Base-by-base conservation (phyloP, 163 green algal species). In the Volvox carteri region DNA sequence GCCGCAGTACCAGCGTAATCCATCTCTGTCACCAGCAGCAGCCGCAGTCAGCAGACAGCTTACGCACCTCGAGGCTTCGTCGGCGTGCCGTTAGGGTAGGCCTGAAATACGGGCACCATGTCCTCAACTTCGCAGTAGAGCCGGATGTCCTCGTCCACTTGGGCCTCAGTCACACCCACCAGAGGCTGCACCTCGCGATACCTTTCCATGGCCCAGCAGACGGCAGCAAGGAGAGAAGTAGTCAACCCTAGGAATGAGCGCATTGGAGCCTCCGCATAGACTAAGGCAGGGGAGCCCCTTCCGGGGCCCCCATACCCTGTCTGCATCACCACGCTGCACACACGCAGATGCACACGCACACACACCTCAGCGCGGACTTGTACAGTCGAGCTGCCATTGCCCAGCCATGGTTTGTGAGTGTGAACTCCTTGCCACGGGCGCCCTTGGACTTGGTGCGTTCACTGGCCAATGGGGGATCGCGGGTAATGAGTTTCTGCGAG, bases 361-460 rank as follows among this genome's bases (percentile, higher is more conserved):
- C n/a, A n/a, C 46, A 78, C 81, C 81, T 72, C 33, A 87, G 12
- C 23, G 81, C 81, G 0, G 46, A 72, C 81, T 87, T 87, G 81
- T 87, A 87, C 46, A 87, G 46, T 7, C 81, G 65, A 7, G 65
- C 81, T 41, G 46, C 81, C 65, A 79, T 11, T 21, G 65, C 65
- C 58, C 46, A 65, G 33, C 81, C 81, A 16, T 48, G 30, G 41
- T 44, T 44, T 30, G 23, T 80, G 8, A 87, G 81, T 37, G 65
- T 39, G 81, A 52, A 87, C 54, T 86, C 78, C 78, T 86, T 86
- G 78, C 78, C 56, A 23, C 39, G 37, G 50, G 11, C 48, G 86
- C 95, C 95, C 81, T 93, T 95, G 18, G 94, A 93, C 75, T 94
- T 93, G 62, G 85, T 93, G 67, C 89, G 35, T 58, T 81, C 86